Percentiles rank a stretch among this genome's conserved stretches.
Conservation (phyloP, 1,284 basidiomycete species). For the Lentinus polychrous region DNA sequence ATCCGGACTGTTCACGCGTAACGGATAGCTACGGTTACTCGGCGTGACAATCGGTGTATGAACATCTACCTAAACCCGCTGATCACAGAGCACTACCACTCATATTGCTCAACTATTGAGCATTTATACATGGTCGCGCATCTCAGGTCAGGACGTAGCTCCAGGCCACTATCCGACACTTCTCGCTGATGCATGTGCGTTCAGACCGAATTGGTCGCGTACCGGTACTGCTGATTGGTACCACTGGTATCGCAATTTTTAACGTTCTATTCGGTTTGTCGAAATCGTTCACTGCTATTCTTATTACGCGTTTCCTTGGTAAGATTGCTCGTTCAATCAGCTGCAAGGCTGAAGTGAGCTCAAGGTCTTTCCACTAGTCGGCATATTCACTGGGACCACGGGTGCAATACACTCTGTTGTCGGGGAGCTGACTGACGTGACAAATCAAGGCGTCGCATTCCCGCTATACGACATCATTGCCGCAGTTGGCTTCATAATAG, state of each 20-base stretch:
- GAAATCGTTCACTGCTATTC: constrained; percentile 35
- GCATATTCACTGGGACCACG: constrained; percentile 48
- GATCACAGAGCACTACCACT: constrained; percentile 25
- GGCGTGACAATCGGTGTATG: no score
- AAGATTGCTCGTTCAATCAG: constrained; percentile 3
- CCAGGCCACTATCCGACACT: no score
- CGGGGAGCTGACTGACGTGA: constrained; percentile 59
- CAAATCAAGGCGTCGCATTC: constrained; percentile 54
- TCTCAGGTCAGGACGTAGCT: constrained; percentile 23
- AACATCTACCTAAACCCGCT: no score
- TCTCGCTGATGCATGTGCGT: no score
- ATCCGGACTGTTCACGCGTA: no score
- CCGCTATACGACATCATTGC: constrained; percentile 57
- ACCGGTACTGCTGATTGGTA: constrained; percentile 52
- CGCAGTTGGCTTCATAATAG: constrained; percentile 54
- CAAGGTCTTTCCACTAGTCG: constrained; percentile 15
- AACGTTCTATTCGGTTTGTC: constrained; percentile 52
- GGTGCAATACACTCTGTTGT: constrained; percentile 57
- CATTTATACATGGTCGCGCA: constrained; percentile 27
- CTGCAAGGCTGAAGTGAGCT: no score
- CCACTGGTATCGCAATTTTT: constrained; percentile 39
- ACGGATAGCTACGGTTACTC: no score
- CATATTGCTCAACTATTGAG: constrained; percentile 26
- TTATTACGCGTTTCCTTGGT: constrained; percentile 39
- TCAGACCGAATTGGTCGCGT: constrained; percentile 54